phyloP scores from a whole-genome alignment of 23 red algal genomes.

The Pyropia haitanensis region DNA sequence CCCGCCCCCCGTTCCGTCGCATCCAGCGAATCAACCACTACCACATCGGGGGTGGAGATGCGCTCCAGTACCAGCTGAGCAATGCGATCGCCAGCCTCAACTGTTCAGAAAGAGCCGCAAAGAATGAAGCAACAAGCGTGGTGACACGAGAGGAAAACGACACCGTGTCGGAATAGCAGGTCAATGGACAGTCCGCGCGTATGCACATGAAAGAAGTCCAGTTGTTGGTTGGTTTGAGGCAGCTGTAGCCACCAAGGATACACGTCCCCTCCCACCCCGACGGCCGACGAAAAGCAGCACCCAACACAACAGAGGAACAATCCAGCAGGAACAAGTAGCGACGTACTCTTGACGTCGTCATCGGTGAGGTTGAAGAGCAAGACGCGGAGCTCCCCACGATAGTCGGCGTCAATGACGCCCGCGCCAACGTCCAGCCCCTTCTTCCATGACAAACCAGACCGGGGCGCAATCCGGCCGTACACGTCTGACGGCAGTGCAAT shows the following conservation, averaged over 20 bases:
- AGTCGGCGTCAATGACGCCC: constrained; percentile 86
- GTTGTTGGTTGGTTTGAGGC: too few species aligned
- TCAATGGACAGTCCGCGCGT: too few species aligned
- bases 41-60: constrained; percentile 43
- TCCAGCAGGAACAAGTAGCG: not conserved
- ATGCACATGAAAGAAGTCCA: too few species aligned
- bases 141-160: too few species aligned
- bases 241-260: too few species aligned
- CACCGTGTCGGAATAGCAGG: too few species aligned
- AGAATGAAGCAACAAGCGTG: not conserved
- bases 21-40: constrained; percentile 53
- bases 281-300: too few species aligned
- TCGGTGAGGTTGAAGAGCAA: constrained; percentile 81
- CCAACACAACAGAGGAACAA: not conserved
- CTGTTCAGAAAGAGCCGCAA: not conserved
- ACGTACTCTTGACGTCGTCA: constrained; percentile 34
- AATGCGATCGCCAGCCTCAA: constrained; percentile 53
- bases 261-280: too few species aligned
- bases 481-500: constrained; percentile 54
- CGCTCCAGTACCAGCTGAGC: constrained; percentile 83
- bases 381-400: constrained; percentile 73
- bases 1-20: constrained; percentile 57
- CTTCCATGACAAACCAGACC: constrained; percentile 67
- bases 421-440: constrained; percentile 73
- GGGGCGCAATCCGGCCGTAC: constrained; percentile 78